These are phyloP conservation scores for Alternaria arbusti DNA, from an alignment of 2,329 filamentous ascomycete species.

Conservation along the genomic window DNA sequence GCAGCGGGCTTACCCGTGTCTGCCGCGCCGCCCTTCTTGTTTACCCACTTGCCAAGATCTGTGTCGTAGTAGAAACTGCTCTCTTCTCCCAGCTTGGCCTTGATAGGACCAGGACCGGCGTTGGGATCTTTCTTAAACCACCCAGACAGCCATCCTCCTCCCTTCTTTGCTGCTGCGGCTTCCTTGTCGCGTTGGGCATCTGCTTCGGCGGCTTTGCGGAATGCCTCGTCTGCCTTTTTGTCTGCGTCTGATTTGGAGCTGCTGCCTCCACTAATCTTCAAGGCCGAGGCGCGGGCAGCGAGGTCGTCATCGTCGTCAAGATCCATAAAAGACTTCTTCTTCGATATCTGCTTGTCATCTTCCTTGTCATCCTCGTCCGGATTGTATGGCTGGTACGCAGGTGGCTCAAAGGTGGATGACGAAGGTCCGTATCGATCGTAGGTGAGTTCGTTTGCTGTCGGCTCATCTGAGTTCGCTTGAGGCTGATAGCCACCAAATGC, in stretches of 20 bases:
- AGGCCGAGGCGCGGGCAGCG: slow-evolving; percentile 57
- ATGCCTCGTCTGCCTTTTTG: slow-evolving; percentile 81
- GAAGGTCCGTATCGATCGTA: slow-evolving; percentile 43
- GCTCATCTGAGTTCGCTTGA: slow-evolving; percentile 34
- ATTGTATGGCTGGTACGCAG: slow-evolving; percentile 56
- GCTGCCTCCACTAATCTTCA: slow-evolving; percentile 45
- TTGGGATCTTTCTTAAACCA: slow-evolving; percentile 83
- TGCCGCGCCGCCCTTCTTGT: slow-evolving; percentile 79
- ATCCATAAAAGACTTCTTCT: slow-evolving; percentile 80
- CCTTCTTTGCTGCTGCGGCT: slow-evolving; percentile 56
- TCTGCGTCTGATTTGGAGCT: slow-evolving; percentile 57
- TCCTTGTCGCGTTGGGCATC: slow-evolving; percentile 66
- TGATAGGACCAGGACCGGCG: slow-evolving; percentile 71
- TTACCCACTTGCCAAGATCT: slow-evolving; percentile 97
- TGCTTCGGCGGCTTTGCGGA: slow-evolving; percentile 79
- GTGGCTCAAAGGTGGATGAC: slow-evolving; percentile 36
- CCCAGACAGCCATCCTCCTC: slow-evolving; percentile 85
- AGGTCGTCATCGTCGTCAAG: slow-evolving; percentile 78
- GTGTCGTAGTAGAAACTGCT: slow-evolving; percentile 94
- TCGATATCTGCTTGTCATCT: slow-evolving; percentile 54
- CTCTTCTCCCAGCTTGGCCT: slow-evolving; percentile 91
- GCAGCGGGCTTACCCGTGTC: slow-evolving; percentile 64
- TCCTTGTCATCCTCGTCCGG: slow-evolving; percentile 58
- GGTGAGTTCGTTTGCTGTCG: slow-evolving; percentile 15
- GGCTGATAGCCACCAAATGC: slow-evolving; percentile 37